Evolutionary conservation across 139 green algal genomes (phyloP), one percentile per base, ranked within the genome.

Genomic region (Penium margaritaceum): DNA sequence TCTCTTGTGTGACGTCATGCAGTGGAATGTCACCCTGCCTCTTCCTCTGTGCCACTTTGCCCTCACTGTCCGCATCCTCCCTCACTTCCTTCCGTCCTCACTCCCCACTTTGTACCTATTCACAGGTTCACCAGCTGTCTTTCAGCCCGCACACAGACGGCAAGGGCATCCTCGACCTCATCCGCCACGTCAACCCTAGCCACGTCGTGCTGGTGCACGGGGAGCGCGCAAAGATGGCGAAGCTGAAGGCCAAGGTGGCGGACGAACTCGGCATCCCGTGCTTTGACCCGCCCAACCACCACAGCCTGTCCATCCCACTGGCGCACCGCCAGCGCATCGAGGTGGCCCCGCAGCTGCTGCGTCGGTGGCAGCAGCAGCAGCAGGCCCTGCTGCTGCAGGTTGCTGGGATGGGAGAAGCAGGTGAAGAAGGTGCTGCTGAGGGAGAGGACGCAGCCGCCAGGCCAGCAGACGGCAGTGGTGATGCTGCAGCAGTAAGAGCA

Each of bases 141-240:
- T 89, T 92, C 79, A 85, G 72, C 39, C 85, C 88, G 3, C 88
- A 92, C 70, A 81, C 87, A 0, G 88, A 92, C 68, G 82, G 83
- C 12, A 83, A 84, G 29, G 88, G 88, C 27, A 88, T 92, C 60
- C 27, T 90, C 43, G 70, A 85, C 47, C 74, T 92, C 41, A 68
- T 90, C 19, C 72, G 71, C 0, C 74, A 86, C 27, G 35, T 58
- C 1, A 55, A 67, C 17, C 88, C 88, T 12, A 61, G 74, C 15
- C 63, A 78, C 35, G 87, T 90, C 17, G 70, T 91, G 75, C 83
- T 92, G 27, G 88, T 92, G 39, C 88, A 92, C 57, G 88, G 88
- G 0, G 87, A 92, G 58, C 44, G 64, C 34, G 62, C 66, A 24
- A 84, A 86, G 63, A 91, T 92, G 88, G 68, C 68, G n/a, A 41